A percentile compares a stretch with the other conserved stretches of the same genome.
Evolutionary conservation across 768 basidiomycete species (phyloP).

Genomic region (Filobasidium wieringae): DNA sequence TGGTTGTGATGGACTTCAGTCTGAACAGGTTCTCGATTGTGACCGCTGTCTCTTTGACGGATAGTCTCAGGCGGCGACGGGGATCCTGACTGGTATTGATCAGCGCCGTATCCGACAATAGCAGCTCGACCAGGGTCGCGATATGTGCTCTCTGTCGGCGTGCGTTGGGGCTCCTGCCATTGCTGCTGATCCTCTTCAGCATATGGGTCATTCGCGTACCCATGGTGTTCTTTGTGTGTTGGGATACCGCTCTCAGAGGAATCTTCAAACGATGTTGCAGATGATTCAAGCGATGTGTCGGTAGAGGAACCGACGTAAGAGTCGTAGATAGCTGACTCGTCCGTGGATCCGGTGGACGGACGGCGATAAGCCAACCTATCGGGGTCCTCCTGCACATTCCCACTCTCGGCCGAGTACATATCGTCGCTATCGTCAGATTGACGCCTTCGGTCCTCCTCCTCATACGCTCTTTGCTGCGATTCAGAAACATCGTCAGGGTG

Average conservation of each 20-base stretch:
- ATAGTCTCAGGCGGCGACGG: conserved; percentile 9
- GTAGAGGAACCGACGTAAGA: conserved; percentile 49
- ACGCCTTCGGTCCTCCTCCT: conserved; percentile 5
- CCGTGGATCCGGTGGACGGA: conserved; percentile 51
- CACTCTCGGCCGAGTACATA: conserved; percentile 16
- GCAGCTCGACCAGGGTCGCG: background rate
- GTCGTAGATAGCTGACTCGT: conserved; percentile 72
- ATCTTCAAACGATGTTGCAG: conserved; percentile 2
- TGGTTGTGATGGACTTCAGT: background rate
- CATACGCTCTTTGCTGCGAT: background rate
- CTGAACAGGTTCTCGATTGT: background rate
- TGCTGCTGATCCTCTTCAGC: background rate
- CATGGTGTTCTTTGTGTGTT: background rate
- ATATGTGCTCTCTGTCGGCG: background rate
- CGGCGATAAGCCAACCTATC: conserved; percentile 17
- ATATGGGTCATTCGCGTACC: background rate
- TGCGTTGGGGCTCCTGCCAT: background rate
- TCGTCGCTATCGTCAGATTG: conserved; percentile 22
- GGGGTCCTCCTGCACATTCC: background rate
- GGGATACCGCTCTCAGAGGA: background rate
- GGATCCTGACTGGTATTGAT: background rate
- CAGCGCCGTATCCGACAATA: background rate
- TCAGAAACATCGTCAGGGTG: background rate
- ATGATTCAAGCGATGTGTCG: conserved; percentile 14
- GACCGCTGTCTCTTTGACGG: background rate